These are phyloP conservation scores for Gyrodon lividus DNA, from an alignment of 768 basidiomycete genomes.

Conservation along the genomic window DNA sequence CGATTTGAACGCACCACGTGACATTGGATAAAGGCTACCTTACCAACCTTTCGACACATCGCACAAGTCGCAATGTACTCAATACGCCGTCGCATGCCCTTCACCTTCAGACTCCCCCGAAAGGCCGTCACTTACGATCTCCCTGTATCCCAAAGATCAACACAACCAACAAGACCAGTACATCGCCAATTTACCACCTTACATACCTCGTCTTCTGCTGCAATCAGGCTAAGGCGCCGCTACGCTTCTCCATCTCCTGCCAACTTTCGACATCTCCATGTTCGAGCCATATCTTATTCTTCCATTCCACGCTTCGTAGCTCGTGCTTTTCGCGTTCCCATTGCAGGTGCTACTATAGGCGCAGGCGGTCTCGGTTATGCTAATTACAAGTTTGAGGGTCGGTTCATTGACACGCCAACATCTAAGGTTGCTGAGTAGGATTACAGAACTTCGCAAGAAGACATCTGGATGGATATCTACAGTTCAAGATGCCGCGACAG, in stretches of 20 bases:
- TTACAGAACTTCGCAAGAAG: slow-evolving; percentile 67
- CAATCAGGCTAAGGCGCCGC: slow-evolving; percentile 44
- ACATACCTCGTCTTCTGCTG: slow-evolving; percentile 42
- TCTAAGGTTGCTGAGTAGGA: not conserved
- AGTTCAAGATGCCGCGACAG: slow-evolving; percentile 60
- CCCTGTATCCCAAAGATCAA: slow-evolving; percentile 38
- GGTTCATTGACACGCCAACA: slow-evolving; percentile 16
- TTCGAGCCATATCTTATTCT: slow-evolving; percentile 78
- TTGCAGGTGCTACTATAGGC: slow-evolving; percentile 86
- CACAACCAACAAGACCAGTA: slow-evolving; percentile 38
- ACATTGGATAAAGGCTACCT: no score
- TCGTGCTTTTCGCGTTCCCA: slow-evolving; percentile 83
- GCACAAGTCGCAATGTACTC: slow-evolving; percentile 47
- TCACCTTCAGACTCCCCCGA: slow-evolving; percentile 29
- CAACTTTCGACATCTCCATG: slow-evolving; percentile 63
- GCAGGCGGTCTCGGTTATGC: slow-evolving; percentile 92
- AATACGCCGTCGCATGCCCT: slow-evolving; percentile 39
- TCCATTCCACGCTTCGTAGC: slow-evolving; percentile 88
- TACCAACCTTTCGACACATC: no score
- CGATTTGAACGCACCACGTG: no score
- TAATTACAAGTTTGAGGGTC: slow-evolving; percentile 96
- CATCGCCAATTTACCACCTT: slow-evolving; percentile 61
- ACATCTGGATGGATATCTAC: slow-evolving; percentile 65
- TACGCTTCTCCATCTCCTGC: slow-evolving; percentile 43
- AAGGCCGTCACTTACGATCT: slow-evolving; percentile 57